phyloP scores from a whole-genome alignment of 805 yeast species.

The Candida wancherniae region DNA sequence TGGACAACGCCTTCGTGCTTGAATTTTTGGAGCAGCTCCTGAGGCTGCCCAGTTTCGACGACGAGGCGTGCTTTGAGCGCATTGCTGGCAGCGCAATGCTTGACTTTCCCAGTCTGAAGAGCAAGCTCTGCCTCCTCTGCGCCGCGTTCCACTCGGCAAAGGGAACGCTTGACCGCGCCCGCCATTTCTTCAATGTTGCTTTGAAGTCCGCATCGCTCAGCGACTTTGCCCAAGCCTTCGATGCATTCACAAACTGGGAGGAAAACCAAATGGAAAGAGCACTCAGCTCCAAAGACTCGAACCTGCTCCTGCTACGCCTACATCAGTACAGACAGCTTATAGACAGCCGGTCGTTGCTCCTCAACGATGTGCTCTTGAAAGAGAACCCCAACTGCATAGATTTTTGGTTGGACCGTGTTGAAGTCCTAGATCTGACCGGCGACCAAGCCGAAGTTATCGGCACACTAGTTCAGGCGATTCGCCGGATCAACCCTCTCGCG shows the following conservation, averaged over 20 bases:
- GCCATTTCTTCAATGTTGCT: constrained; percentile 44
- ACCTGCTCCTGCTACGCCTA: constrained; percentile 42
- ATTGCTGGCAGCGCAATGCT: constrained; percentile 11
- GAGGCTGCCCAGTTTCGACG: neutral
- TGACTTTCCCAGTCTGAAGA: constrained; percentile 56
- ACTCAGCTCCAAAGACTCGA: constrained; percentile 14
- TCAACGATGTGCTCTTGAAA: constrained; percentile 64
- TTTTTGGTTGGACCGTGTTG: constrained; percentile 65
- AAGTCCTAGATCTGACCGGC: constrained; percentile 34
- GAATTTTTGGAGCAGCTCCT: constrained; percentile 7
- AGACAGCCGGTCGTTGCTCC: constrained; percentile 49
- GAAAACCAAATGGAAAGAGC: constrained; percentile 32
- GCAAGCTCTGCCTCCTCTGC: constrained; percentile 42
- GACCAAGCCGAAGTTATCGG: constrained; percentile 34
- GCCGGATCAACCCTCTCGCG: constrained; percentile 57
- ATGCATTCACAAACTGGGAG: constrained; percentile 55
- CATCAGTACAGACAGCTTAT: constrained; percentile 50
- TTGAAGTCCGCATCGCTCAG: constrained; percentile 46
- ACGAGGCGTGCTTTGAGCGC: constrained; percentile 4
- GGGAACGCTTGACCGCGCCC: constrained; percentile 21
- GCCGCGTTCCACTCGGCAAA: constrained; percentile 46
- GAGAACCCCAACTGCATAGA: constrained; percentile 57
- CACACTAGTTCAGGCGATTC: constrained; percentile 62
- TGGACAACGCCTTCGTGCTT: constrained; percentile 3
- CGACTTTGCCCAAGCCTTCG: constrained; percentile 63